These are phyloP conservation scores for Gossypium lobatum DNA, from an alignment of 441 rosid genomes.

Conservation along the genomic window DNA sequence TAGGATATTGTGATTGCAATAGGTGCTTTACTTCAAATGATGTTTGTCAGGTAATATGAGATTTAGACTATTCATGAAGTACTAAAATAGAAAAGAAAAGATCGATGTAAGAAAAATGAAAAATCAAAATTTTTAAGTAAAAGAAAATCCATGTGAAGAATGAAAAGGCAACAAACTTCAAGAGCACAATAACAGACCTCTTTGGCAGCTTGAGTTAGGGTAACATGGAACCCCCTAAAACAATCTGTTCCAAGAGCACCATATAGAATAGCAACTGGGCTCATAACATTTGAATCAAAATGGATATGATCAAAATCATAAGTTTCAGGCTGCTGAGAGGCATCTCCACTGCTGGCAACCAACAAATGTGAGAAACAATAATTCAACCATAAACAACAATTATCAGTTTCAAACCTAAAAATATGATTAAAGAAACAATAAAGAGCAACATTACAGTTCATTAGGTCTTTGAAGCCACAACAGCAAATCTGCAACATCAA, in stretches of 20 bases:
- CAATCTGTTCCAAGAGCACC: slow-evolving; percentile 95
- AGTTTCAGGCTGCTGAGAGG: slow-evolving; percentile 79
- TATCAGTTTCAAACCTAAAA: not conserved
- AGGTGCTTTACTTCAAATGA: not conserved
- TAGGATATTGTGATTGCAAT: not conserved
- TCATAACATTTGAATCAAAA: slow-evolving; percentile 51
- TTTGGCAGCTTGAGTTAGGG: slow-evolving; percentile 65
- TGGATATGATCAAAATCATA: slow-evolving; percentile 92
- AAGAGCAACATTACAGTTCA: slow-evolving; percentile 38
- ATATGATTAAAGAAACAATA: not conserved
- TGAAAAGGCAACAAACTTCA: not conserved
- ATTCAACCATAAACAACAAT: slow-evolving; percentile 1
- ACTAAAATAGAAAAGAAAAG: not conserved
- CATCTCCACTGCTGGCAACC: slow-evolving; percentile 49
- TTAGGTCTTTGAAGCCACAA: slow-evolving; percentile 54
- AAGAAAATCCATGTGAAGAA: slow-evolving; percentile 1
- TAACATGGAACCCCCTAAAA: slow-evolving; percentile 69
- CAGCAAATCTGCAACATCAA: slow-evolving; percentile 58
- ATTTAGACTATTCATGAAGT: not conserved
- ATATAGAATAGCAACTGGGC: slow-evolving; percentile 75
- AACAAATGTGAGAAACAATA: slow-evolving; percentile 18
- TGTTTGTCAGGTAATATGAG: not conserved
- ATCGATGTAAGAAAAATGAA: not conserved
- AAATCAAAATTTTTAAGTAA: not conserved
- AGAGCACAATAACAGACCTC: slow-evolving; percentile 39